phyloP scores from a whole-genome alignment of 352 stramenopile genomes.

The Globisporangium yorkense region DNA sequence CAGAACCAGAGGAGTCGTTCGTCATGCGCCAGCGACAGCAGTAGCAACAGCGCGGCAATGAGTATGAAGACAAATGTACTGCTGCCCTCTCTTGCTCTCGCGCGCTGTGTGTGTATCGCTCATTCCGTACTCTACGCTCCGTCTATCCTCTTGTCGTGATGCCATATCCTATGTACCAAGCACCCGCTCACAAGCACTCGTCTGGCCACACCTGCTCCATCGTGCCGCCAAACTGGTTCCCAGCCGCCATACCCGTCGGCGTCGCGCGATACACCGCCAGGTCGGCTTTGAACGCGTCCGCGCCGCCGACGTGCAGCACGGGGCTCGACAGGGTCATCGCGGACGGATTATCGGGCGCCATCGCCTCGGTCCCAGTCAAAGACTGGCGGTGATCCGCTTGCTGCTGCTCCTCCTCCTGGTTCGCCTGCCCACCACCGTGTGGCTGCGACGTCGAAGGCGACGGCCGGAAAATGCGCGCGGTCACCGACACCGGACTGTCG shows the following conservation, averaged over 20 bases:
- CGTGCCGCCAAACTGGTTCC: constrained; percentile 32
- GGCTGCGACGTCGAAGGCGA: constrained; percentile 11
- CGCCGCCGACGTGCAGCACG: constrained; percentile 11
- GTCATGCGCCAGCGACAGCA: background rate
- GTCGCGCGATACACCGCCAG: constrained; percentile 45
- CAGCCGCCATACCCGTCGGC: constrained; percentile 12
- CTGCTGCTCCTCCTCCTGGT: constrained; percentile 19
- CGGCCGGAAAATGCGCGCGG: constrained; percentile 47
- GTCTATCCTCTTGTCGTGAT: background rate
- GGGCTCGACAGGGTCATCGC: constrained; percentile 6
- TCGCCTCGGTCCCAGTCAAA: constrained; percentile 17
- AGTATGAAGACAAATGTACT: too few relatives aligned
- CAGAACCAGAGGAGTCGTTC: too few relatives aligned
- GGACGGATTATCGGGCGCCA: constrained; percentile 15
- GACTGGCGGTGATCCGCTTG: constrained; percentile 3
- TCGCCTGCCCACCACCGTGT: constrained; percentile 6
- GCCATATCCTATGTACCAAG: too few relatives aligned
- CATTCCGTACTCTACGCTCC: too few relatives aligned
- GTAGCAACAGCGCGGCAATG: background rate
- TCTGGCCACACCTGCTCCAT: constrained; percentile 53
- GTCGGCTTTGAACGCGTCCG: constrained; percentile 33
- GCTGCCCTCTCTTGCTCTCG: background rate
- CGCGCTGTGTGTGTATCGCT: too few relatives aligned
- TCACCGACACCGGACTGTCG: constrained; percentile 57
- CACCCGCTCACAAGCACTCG: constrained; percentile 8